Evolutionary conservation across 805 yeast species (phyloP), one percentile per base, ranked within the genome.

Genomic region (Kurtzmaniella cleridarum): DNA sequence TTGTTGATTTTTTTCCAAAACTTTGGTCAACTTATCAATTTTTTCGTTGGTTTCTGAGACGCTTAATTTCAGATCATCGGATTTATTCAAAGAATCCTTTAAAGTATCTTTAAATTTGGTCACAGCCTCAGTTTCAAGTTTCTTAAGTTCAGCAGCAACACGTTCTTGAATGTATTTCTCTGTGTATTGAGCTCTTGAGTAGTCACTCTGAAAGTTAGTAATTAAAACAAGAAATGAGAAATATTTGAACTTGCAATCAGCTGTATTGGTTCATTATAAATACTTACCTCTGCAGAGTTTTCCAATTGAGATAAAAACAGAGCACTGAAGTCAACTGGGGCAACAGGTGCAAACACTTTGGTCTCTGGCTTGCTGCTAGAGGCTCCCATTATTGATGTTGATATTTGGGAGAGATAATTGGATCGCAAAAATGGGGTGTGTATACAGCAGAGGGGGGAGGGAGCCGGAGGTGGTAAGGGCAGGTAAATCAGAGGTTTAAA

Each of bases 311-410:
- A 67, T 43, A 84, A 66, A 36, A 84, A 71, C 12, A 81, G 73
- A 3, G 82, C 76, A 38, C 81, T 75, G 56, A 81, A 78, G 45
- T 81, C 83, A 33, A 83, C 77, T 35, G 86, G 85, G 5, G 87
- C 72, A 31, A 71, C 59, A 28, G 89, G 87, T 2, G 78, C 73
- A 54, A 79, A 80, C 14, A 80, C 82, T 60, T 79, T 79, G 15
- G 80, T 73, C 48, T 79, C 81, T 30, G 81, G 78, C 52, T 75
- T 79, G 10, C 84, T 78, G 39, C 81, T 66, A 13, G 73, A 54
- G 16, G 80, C 62, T 35, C 85, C 86, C 86, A 79, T 79, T 33
- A 20, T 24, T 34, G 31, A 34, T 34, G 13, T 27, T 20, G 20
- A 27, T 28, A 20, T 20, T 20, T 34, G 9, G 31, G 12, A 27